Base-by-base conservation (phyloP, 495 filamentous ascomycete species). In the Pyrenopolyporus hunteri region DNA sequence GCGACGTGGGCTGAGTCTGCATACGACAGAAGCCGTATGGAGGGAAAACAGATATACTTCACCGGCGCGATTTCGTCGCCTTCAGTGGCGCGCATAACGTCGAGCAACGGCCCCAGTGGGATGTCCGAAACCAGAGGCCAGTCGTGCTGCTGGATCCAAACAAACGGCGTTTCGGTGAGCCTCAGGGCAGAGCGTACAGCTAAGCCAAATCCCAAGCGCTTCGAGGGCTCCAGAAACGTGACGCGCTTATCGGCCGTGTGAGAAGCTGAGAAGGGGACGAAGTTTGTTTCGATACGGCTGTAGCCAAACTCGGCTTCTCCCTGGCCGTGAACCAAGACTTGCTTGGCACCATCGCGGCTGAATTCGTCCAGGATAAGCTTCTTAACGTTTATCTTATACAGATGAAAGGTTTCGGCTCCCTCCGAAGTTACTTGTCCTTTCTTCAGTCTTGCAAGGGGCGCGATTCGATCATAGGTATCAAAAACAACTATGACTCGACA, bases 61-160 rank as follows among this genome's bases (percentile, higher is more conserved):
- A 78, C 63, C 0, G 75, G 75, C 2, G 49, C 42, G 4, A 17
- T 39, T 42, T 39, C 50, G 10, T 60, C 37, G 8, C 19, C 45
- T 28, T 61, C 66, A 9, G 71, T 56, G 22, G 65, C 47, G 43
- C 57, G 66, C 78, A 80, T 80, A 50, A 77, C 48, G 1, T 73
- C 65, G 6, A 80, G 59, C 8, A 80, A 53, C 11, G 74, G 53
- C 0, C 48, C 43, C 0, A 80, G 36, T 1, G 74, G 74, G 29
- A 80, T 75, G 39, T 78, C 65, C 4, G 70, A 64, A 22, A 74
- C 66, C 0, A 80, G 58, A 16, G 72, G 51, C 78, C 78, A 80
- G 63, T 80, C 78, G 55, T 80, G 78, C 69, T 80, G 78, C 58
- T 80, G 78, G 1, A 80, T 68, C 78, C 78, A 80, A 33, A 78